These are phyloP conservation scores for Elsinoe necatrix DNA, from an alignment of 2,329 filamentous ascomycete genomes.

Conservation along the genomic window DNA sequence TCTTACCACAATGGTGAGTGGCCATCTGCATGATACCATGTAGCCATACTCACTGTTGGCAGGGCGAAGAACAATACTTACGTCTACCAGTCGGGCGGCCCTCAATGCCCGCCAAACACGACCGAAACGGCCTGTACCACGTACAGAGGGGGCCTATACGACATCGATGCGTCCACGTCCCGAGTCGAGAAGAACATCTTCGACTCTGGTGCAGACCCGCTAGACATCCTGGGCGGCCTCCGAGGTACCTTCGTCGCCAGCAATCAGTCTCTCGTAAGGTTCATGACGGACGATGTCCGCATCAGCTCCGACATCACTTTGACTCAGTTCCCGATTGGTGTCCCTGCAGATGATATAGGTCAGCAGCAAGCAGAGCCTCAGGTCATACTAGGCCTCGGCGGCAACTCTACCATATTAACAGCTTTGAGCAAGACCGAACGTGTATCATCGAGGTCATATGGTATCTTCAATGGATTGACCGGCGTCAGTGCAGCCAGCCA, in stretches of 20 bases:
- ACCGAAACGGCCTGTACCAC: not conserved
- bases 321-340: not conserved
- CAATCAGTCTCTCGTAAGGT: not conserved
- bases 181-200: not conserved
- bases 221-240: not conserved
- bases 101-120: not conserved
- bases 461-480: not conserved
- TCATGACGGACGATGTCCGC: not conserved
- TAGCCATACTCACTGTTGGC: not conserved
- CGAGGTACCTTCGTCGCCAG: not conserved
- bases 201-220: not conserved
- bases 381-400: not conserved
- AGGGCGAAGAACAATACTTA: slow-evolving; percentile 12
- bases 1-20: slow-evolving; percentile 1
- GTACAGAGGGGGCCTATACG: not conserved
- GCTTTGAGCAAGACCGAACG: not conserved
- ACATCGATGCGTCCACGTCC: not conserved
- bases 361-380: not conserved
- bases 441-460: not conserved
- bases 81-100: not conserved
- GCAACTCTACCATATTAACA: not conserved
- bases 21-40: not conserved
- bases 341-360: not conserved
- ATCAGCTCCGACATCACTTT: not conserved
- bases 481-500: not conserved